Percentiles rank a stretch among this genome's conserved stretches.
phyloP scores from a whole-genome alignment of 306 rosid species.

The Rosa lucieae region DNA sequence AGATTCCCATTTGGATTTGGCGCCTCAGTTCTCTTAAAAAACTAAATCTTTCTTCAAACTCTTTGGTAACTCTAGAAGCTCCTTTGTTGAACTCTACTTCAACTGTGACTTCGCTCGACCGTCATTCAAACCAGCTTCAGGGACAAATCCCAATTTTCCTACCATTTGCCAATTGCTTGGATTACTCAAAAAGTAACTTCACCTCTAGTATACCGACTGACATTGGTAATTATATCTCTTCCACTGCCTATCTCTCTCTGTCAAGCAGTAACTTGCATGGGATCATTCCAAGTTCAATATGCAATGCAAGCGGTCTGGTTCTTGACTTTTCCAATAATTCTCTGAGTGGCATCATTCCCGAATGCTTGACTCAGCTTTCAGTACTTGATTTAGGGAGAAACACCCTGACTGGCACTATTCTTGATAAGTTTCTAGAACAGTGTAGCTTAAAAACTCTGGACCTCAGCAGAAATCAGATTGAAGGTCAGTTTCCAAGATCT shows the following conservation, averaged over 20 bases:
- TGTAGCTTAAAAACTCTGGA: constrained; percentile 5
- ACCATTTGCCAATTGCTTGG: background rate
- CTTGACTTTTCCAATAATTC: background rate
- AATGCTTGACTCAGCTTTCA: background rate
- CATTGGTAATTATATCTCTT: background rate
- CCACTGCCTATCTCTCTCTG: background rate
- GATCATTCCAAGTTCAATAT: constrained; percentile 9
- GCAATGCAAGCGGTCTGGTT: constrained; percentile 10
- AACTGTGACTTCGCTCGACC: background rate
- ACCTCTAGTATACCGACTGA: background rate
- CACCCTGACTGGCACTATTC: constrained; percentile 9
- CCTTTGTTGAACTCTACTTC: background rate
- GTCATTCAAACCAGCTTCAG: background rate
- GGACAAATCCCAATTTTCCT: background rate
- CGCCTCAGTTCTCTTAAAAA: background rate
- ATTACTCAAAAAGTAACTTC: background rate
- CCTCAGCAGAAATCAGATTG: constrained; percentile 4
- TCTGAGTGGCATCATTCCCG: constrained; percentile 17
- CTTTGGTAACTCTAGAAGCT: background rate
- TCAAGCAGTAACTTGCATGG: constrained; percentile 13
- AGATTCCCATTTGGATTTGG: background rate
- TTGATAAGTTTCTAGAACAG: background rate
- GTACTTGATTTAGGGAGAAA: constrained; percentile 16
- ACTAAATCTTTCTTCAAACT: background rate
- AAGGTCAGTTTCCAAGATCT: background rate